A percentile compares a stretch with the other conserved stretches of the same genome.
phyloP scores from a whole-genome alignment of 805 yeast genomes.

The Hanseniaspora nectarophila region DNA sequence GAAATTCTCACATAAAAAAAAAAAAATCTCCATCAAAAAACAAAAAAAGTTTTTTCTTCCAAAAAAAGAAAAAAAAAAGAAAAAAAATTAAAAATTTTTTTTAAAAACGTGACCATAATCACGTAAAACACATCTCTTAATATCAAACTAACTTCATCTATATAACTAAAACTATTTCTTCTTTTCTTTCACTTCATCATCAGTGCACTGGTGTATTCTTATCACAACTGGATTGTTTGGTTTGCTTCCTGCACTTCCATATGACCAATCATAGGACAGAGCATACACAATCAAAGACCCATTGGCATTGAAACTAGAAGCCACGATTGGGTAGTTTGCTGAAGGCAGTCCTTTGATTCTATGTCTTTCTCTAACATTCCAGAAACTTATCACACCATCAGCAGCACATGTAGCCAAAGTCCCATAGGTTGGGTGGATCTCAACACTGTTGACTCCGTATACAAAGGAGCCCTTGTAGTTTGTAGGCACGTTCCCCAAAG shows the following conservation, averaged over 20 bases:
- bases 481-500: conserved; percentile 37
- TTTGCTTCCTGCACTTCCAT: conserved; percentile 69
- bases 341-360: conserved; percentile 71
- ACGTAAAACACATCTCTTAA: no score
- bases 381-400: conserved; percentile 85
- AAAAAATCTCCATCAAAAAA: not conserved
- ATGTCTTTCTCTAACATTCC: conserved; percentile 91
- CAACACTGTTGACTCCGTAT: conserved; percentile 66
- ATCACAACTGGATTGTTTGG: conserved; percentile 64
- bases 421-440: conserved; percentile 81
- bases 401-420: conserved; percentile 90
- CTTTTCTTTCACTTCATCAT: conserved; percentile 63
- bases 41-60: not conserved
- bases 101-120: not conserved
- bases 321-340: conserved; percentile 55
- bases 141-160: no score
- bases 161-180: conserved; percentile 25
- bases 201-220: conserved; percentile 73
- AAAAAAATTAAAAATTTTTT: no score
- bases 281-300: conserved; percentile 88
- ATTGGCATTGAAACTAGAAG: conserved; percentile 66
- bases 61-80: conserved; percentile 1
- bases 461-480: conserved; percentile 43
- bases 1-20: no score
- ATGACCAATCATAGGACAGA: conserved; percentile 87